Percentiles rank a stretch among this genome's conserved stretches.
These are phyloP conservation scores for Haematococcus lacustris DNA, from an alignment of 139 green algal genomes.

Conservation along the genomic window DNA sequence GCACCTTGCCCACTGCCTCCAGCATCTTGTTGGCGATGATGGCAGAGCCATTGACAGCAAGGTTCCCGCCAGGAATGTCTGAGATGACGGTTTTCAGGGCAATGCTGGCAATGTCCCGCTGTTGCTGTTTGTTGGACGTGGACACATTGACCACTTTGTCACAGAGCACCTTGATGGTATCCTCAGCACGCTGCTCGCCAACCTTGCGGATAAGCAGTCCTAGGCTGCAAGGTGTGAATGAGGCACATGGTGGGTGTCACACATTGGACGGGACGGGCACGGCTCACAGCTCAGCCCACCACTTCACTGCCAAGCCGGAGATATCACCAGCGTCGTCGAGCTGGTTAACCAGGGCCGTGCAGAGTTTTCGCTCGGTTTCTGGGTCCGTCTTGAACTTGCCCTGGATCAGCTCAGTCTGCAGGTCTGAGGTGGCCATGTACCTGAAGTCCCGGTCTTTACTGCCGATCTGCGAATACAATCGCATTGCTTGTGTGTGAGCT, in stretches of 20 bases:
- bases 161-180: slow-evolving; percentile 57
- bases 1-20: slow-evolving; percentile 13
- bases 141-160: slow-evolving; percentile 33
- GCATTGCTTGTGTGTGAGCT: not conserved
- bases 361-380: slow-evolving; percentile 63
- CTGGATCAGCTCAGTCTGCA: slow-evolving; percentile 78
- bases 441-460: slow-evolving; percentile 75
- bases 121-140: slow-evolving; percentile 17
- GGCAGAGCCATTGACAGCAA: slow-evolving; percentile 20
- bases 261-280: not conserved
- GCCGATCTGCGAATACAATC: slow-evolving; percentile 32
- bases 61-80: slow-evolving; percentile 26
- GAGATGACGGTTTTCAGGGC: slow-evolving; percentile 75
- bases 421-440: slow-evolving; percentile 93
- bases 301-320: slow-evolving; percentile 82
- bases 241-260: not conserved
- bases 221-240: slow-evolving; percentile 48
- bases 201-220: slow-evolving; percentile 73
- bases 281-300: slow-evolving; percentile 29
- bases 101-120: slow-evolving; percentile 71
- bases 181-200: slow-evolving; percentile 43
- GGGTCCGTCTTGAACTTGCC: slow-evolving; percentile 62
- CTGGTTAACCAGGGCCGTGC: slow-evolving; percentile 64
- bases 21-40: slow-evolving; percentile 29
- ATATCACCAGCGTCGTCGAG: slow-evolving; percentile 91